These are phyloP conservation scores for Hylodesmum podocarpum DNA, from an alignment of 306 rosid species.

Conservation along the genomic window DNA sequence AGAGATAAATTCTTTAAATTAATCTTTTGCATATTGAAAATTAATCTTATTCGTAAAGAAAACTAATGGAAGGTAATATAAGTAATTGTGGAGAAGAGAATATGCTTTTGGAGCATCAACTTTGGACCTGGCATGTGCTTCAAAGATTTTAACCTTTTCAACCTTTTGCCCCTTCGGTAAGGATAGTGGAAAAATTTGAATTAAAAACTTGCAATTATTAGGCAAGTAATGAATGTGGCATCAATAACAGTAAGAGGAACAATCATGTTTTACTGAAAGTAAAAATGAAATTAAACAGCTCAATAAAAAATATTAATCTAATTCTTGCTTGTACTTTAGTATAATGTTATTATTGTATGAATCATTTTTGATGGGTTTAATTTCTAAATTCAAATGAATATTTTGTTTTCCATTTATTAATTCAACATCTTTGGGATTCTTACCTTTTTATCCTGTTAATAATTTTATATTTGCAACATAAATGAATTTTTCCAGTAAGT, in stretches of 20 bases:
- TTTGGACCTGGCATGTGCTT: background rate
- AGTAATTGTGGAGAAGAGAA: background rate
- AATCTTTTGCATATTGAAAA: too few relatives aligned
- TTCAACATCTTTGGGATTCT: background rate
- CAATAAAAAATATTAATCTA: too few relatives aligned
- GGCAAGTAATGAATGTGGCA: background rate
- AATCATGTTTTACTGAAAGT: background rate
- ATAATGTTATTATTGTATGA: too few relatives aligned
- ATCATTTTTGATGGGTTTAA: too few relatives aligned
- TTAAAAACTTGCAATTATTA: background rate
- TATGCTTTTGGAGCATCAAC: background rate
- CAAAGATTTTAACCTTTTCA: background rate
- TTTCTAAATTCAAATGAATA: too few relatives aligned
- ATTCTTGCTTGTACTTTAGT: too few relatives aligned
- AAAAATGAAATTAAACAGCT: too few relatives aligned
- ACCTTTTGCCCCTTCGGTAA: background rate
- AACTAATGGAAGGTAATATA: background rate
- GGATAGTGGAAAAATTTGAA: background rate
- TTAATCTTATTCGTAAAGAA: too few relatives aligned
- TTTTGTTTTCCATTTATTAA: background rate
- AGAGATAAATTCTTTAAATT: too few relatives aligned
- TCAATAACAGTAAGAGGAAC: background rate
- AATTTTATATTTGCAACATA: background rate
- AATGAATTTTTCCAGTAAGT: too few relatives aligned
- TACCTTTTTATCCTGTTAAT: background rate